Percentiles rank a stretch among this genome's conserved stretches.
Conservation (phyloP, 2,329 filamentous ascomycete genomes). For the Pseudogymnoascus sp. region DNA sequence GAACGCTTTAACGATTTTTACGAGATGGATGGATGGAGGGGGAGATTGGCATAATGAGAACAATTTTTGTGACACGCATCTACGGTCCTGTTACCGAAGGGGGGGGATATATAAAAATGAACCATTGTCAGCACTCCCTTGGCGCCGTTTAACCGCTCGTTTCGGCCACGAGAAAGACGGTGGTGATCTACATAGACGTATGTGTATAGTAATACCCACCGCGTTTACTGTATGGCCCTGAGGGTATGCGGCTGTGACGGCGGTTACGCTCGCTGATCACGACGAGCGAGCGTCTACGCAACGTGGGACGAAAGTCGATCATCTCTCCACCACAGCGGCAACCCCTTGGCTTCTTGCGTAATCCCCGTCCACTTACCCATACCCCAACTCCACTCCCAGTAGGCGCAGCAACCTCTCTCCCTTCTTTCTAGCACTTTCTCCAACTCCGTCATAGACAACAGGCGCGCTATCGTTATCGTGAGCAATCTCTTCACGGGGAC, state of each 20-base stretch:
- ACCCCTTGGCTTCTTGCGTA: not conserved
- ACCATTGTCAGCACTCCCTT: not conserved
- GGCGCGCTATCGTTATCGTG: not conserved
- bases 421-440: not conserved
- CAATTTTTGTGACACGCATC: not conserved
- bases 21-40: not conserved
- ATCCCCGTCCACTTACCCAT: not conserved
- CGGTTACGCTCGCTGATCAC: not conserved
- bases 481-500: not conserved
- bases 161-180: not conserved
- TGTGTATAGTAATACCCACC: not conserved
- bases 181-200: not conserved
- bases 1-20: conserved; percentile 5
- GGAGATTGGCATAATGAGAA: conserved; percentile 1
- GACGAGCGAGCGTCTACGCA: not conserved
- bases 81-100: not conserved
- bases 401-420: not conserved
- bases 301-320: not conserved
- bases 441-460: not conserved
- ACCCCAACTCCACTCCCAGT: not conserved
- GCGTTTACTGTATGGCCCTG: not conserved
- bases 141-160: not conserved
- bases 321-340: not conserved
- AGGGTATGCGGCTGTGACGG: not conserved
- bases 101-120: not conserved